Percentiles rank a stretch among this genome's conserved stretches.
phyloP scores from a whole-genome alignment of 306 rosid species.

The Ammopiptanthus mongolicus region DNA sequence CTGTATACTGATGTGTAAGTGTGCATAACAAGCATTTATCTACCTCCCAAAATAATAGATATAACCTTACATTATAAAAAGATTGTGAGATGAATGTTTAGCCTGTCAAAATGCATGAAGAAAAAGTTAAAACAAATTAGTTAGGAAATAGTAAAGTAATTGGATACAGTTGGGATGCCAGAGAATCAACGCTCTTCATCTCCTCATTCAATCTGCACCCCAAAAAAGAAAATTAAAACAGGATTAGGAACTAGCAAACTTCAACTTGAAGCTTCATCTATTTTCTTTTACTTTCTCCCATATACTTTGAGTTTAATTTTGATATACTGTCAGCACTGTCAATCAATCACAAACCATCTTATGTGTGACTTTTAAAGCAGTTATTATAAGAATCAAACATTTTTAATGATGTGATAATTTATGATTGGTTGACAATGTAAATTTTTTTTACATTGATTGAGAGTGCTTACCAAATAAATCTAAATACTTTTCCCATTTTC shows the following conservation, averaged over 20 bases:
- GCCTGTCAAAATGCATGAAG: background rate
- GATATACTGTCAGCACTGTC: too few relatives aligned
- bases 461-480: too few relatives aligned
- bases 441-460: too few relatives aligned
- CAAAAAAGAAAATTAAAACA: background rate
- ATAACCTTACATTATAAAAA: background rate
- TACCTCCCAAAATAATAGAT: background rate
- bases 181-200: constrained; percentile 64
- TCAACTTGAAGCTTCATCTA: background rate
- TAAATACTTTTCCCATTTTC: too few relatives aligned
- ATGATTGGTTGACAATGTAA: too few relatives aligned
- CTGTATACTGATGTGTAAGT: background rate
- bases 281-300: background rate
- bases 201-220: constrained; percentile 77
- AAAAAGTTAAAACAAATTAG: background rate
- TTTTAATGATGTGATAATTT: too few relatives aligned
- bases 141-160: background rate
- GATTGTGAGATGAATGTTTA: background rate
- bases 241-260: constrained; percentile 2
- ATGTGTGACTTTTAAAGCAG: too few relatives aligned
- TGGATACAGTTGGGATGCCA: constrained; percentile 81
- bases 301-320: too few relatives aligned
- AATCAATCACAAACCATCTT: too few relatives aligned
- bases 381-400: too few relatives aligned
- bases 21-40: background rate